Percentiles rank a stretch among this genome's conserved stretches.
These are phyloP conservation scores for Telopea speciosissima DNA, from an alignment of 177 flowering plant genomes.

Conservation along the genomic window DNA sequence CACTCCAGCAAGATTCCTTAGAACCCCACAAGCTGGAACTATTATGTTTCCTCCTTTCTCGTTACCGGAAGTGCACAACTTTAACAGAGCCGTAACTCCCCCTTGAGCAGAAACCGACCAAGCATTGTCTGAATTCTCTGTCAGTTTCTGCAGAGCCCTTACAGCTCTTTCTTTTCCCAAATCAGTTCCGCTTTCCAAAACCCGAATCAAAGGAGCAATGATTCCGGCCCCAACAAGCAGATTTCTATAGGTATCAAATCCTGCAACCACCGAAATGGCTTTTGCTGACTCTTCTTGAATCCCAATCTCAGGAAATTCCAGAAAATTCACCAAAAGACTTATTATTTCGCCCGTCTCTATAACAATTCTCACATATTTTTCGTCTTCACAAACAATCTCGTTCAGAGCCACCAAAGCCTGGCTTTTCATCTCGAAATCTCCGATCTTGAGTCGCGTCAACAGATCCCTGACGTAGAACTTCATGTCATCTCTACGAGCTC, in stretches of 20 bases:
- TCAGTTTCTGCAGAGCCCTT: conserved; percentile 55
- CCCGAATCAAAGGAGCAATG: conserved; percentile 59
- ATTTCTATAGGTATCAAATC: conserved; percentile 36
- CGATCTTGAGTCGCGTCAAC: conserved; percentile 69
- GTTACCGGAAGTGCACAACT: conserved; percentile 37
- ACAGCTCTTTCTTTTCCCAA: conserved; percentile 52
- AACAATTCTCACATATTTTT: conserved; percentile 52
- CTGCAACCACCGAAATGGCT: conserved; percentile 38
- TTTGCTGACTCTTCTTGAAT: conserved; percentile 55
- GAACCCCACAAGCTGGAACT: conserved; percentile 50
- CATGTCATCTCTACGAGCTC: conserved; percentile 62
- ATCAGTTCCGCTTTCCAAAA: conserved; percentile 59
- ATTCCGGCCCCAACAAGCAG: conserved; percentile 48
- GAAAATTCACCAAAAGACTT: conserved; percentile 37
- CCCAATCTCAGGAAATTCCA: conserved; percentile 40
- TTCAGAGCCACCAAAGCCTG: conserved; percentile 55
- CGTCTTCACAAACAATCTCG: conserved; percentile 56
- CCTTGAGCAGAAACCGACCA: conserved; percentile 95
- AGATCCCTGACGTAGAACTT: conserved; percentile 69
- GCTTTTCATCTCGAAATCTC: conserved; percentile 52
- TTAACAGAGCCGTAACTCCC: conserved; percentile 69
- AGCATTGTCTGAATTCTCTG: conserved; percentile 72
- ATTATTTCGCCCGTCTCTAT: conserved; percentile 47
- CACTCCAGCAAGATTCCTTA: conserved; percentile 76
- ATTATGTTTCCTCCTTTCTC: conserved; percentile 33